Evolutionary conservation across 169 alveolate genomes (phyloP), one percentile per base, ranked within the genome.

Genomic region (Eimeria acervulina): DNA sequence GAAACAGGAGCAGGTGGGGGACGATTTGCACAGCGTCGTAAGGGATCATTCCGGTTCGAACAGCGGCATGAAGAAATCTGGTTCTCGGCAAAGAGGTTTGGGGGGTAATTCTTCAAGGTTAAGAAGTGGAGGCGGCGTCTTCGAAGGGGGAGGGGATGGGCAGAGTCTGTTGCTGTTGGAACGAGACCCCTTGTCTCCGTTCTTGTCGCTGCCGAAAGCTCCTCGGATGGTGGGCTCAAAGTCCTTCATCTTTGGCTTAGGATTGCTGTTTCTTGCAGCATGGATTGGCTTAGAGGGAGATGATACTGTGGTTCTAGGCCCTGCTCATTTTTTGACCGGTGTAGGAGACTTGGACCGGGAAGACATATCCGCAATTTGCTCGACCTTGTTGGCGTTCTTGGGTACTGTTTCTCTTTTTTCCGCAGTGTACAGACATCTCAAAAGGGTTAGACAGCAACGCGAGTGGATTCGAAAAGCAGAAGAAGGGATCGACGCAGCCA

Each of bases 381-480:
- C 28, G 13, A 72, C 84, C 23, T n/a, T 72, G 84, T 7, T 72
- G 55, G 84, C 21, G 28, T 15, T 72, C 47, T 5, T 72, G 33
- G 52, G 84, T 31, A 19, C 23, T 15, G 3, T 40, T 74, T 74
- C 36, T 36, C 33, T 74, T 31, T 15, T 74, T 33, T 36, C 59
- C 3, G 55, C 59, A 17, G 59, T 19, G 33, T 36, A 12, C 85
- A 74, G 59, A 40, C 85, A 74, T 15, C 1, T 72, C 52, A 33
- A 12, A 4, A 72, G 47, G 10, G 84, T 72, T 38, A 51, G 84
- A 0, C 12, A 40, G 6, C 85, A 74, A 36, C 55, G 3, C 3
- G 42, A 74, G 5, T 74, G 85, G 85, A 74, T 74, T 21, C 28
- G 26, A 21, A 74, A 26, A 12, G 85, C 85, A 36, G 85, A 74